Conservation (phyloP, 2,329 filamentous ascomycete species). For the Lecanoromycetidae sp. region DNA sequence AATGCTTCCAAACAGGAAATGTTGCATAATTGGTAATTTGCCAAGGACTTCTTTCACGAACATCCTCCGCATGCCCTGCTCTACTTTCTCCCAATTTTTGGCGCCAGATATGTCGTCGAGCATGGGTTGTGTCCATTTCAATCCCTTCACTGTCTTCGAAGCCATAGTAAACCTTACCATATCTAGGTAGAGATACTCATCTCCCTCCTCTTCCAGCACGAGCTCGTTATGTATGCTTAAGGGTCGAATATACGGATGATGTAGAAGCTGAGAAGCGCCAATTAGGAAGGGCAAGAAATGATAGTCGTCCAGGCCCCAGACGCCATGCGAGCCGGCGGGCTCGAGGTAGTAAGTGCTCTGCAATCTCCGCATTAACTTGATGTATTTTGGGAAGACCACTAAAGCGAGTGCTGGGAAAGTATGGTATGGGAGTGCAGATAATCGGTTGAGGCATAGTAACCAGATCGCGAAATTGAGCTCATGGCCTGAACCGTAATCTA, state of each 20-base stretch:
- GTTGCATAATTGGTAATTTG: conserved; percentile 96
- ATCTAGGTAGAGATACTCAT: conserved; percentile 79
- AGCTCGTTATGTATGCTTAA: conserved; percentile 77
- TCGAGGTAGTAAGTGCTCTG: conserved; percentile 94
- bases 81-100: conserved; percentile 82
- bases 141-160: conserved; percentile 87
- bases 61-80: conserved; percentile 93
- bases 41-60: conserved; percentile 84
- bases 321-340: conserved; percentile 89
- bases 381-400: conserved; percentile 68
- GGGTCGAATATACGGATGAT: conserved; percentile 69
- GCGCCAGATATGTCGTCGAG: conserved; percentile 91
- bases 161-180: conserved; percentile 91
- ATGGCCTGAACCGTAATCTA: conserved; percentile 95
- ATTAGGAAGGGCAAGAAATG: conserved; percentile 94
- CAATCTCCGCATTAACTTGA: conserved; percentile 72
- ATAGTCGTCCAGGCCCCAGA: conserved; percentile 97
- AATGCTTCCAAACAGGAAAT: conserved; percentile 84
- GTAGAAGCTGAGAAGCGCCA: conserved; percentile 76
- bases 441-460: conserved; percentile 84
- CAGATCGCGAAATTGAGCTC: conserved; percentile 96
- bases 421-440: conserved; percentile 48
- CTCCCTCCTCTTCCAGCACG: conserved; percentile 71
- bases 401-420: conserved; percentile 68
- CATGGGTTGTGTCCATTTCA: conserved; percentile 97